Evolutionary conservation across 225 moss, liverwort and hornwort genomes (phyloP).

Genomic region (Thuidium tamariscinum): DNA sequence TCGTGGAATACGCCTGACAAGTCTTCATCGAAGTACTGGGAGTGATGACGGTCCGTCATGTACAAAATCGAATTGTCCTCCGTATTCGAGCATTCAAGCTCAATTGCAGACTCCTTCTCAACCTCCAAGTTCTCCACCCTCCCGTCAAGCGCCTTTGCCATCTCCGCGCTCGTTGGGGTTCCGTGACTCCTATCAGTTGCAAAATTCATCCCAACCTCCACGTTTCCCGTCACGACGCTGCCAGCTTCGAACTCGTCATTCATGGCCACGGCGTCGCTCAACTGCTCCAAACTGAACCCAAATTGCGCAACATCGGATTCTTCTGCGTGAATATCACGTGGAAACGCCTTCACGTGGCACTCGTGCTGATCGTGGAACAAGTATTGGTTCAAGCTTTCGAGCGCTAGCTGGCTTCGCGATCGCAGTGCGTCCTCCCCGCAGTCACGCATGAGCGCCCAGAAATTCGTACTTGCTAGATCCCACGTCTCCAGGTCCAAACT

Average conservation of each 20-base stretch:
- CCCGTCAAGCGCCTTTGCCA: neutral
- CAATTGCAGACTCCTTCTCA: neutral
- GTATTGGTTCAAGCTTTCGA: neutral
- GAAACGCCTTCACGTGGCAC: neutral
- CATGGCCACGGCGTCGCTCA: neutral
- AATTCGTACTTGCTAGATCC: neutral
- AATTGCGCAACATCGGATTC: neutral
- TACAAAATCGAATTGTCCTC: neutral
- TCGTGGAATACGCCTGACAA: neutral
- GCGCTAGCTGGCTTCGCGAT: neutral
- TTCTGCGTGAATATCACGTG: neutral
- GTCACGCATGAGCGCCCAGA: neutral
- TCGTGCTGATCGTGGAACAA: constrained; percentile 1
- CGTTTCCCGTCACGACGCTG: neutral
- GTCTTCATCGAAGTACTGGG: neutral
- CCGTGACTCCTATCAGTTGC: neutral
- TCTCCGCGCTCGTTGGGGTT: neutral
- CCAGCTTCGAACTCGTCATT: neutral
- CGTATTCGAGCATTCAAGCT: neutral
- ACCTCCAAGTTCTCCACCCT: neutral
- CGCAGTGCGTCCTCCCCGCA: neutral
- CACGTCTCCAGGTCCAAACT: neutral
- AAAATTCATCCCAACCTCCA: neutral
- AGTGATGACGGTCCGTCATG: neutral
- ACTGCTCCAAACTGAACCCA: neutral